Base-by-base conservation (phyloP, 169 alveolate genomes). In the Plasmodium fragile region DNA sequence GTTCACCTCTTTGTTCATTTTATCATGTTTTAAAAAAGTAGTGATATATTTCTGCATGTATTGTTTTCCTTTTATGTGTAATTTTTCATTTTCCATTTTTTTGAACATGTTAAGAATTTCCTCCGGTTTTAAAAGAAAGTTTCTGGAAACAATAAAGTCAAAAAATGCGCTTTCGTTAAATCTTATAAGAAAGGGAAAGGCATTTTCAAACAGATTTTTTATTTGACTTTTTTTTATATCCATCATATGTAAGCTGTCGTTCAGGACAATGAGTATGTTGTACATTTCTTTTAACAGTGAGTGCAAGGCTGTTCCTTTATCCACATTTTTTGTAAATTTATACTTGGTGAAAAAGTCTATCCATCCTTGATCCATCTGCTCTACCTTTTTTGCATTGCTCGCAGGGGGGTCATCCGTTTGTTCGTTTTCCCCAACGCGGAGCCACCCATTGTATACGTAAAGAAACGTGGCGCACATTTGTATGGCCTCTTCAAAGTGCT, bases 101-200 rank as follows among this genome's bases (percentile, higher is more conserved):
- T 77, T 78, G 45, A 89, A 89, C 10, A 32, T 77, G 10, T 11
- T 18, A 39, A 89, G 45, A 36, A 89, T 89, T 55, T 89, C 94
- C 4, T 79, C 82, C 1, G 94, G 90, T 4, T 70, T 32, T 78
- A 89, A 78, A 25, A 89, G 45, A 36, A 78, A 32, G 59, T 89
- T 78, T 53, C 81, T 77, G 25, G 69, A 78, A 77, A 41, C 39
- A 25, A 89, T 36, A 39, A 89, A 78, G 41, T 79, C 69, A 36
- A 78, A 89, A 43, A 89, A 89, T 36, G 71, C 71, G 45, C 32
- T 78, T 89, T 89, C 90, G 81, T 89, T 89, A 78, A 77, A 59
- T 89, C 70, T 39, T n/a, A 89, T 78, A 8, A 89, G 28, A 34
- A 89, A 78, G 2, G 94, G 94, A 18, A 89, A 89, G 11, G 94